Percentiles rank a stretch among this genome's conserved stretches.
These are phyloP conservation scores for Neurospora intermedia DNA, from an alignment of 495 filamentous ascomycete genomes.

Conservation along the genomic window DNA sequence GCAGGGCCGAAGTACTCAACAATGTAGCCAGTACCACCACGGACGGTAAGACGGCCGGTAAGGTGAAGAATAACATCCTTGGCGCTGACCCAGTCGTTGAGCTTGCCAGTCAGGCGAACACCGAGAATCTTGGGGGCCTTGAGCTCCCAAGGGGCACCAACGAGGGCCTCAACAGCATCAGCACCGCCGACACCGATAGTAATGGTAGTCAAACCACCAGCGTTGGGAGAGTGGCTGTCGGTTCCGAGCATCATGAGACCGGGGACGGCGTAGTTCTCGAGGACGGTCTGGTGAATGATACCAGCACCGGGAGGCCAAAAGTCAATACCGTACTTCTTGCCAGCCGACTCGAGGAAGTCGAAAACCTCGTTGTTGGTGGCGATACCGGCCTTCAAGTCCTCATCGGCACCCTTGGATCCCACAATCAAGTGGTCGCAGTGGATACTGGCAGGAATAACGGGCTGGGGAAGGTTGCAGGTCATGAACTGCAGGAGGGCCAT, in stretches of 20 bases:
- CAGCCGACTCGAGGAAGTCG: slow-evolving; percentile 89
- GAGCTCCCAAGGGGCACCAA: slow-evolving; percentile 93
- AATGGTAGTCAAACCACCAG: slow-evolving; percentile 82
- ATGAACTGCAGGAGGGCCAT: slow-evolving; percentile 99
- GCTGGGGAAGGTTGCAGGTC: slow-evolving; percentile 82
- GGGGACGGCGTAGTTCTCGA: slow-evolving; percentile 97
- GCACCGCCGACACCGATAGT: slow-evolving; percentile 97
- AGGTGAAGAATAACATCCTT: slow-evolving; percentile 92
- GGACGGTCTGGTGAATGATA: slow-evolving; percentile 95
- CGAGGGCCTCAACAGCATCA: slow-evolving; percentile 93
- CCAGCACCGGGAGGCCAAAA: slow-evolving; percentile 99
- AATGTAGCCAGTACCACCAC: slow-evolving; percentile 88
- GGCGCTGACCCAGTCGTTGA: slow-evolving; percentile 83
- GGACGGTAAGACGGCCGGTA: slow-evolving; percentile 82
- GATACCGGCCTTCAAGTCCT: slow-evolving; percentile 78
- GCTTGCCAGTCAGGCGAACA: slow-evolving; percentile 70
- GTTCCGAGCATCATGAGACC: slow-evolving; percentile 99
- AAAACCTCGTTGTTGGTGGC: slow-evolving; percentile 93
- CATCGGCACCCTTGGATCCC: slow-evolving; percentile 77
- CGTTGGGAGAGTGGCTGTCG: slow-evolving; percentile 96
- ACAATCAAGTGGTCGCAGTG: slow-evolving; percentile 99
- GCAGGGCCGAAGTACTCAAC: slow-evolving; percentile 88
- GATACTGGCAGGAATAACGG: slow-evolving; percentile 93
- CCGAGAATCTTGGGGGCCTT: slow-evolving; percentile 87
- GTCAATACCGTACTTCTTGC: slow-evolving; percentile 93